A percentile compares a stretch with the other conserved stretches of the same genome.
phyloP scores from a whole-genome alignment of 495 filamentous ascomycete genomes.

The Trichocladium antarcticum region DNA sequence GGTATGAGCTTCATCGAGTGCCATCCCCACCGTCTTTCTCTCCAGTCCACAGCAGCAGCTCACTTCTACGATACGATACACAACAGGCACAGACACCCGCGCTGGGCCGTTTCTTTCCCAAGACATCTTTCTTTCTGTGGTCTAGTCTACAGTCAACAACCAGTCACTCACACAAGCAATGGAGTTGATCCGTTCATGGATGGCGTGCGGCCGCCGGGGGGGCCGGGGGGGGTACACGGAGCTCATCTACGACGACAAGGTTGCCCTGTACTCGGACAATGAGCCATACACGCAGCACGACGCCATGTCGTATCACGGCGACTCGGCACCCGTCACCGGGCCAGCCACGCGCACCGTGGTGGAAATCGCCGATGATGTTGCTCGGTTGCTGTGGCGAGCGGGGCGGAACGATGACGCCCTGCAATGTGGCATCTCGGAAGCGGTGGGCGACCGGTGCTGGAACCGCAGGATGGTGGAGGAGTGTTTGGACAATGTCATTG shows the following conservation, averaged over 20 bases:
- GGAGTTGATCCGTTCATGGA: constrained; percentile 10
- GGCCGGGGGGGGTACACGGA: constrained; percentile 9
- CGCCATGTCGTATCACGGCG: constrained; percentile 6
- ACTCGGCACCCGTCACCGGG: background rate
- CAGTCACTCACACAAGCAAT: background rate
- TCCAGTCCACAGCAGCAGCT: constrained; percentile 2
- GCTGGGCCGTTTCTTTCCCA: background rate
- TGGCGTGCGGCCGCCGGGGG: constrained; percentile 8
- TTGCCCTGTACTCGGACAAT: constrained; percentile 3
- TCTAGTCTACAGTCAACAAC: background rate
- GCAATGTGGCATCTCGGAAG: constrained; percentile 1
- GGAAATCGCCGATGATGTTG: constrained; percentile 8
- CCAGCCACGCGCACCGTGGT: background rate
- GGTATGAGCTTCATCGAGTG: background rate
- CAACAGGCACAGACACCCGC: background rate
- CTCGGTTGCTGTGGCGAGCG: constrained; percentile 10
- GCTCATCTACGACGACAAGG: constrained; percentile 16
- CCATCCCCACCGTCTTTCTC: background rate
- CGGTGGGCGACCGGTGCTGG: constrained; percentile 10
- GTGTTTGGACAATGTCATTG: constrained; percentile 15
- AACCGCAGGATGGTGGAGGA: constrained; percentile 12
- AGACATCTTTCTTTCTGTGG: too few species aligned
- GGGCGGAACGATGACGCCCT: constrained; percentile 13
- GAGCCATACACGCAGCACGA: constrained; percentile 3
- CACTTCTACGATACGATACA: background rate